Base-by-base conservation (phyloP, 1,284 basidiomycete genomes). In the Cryptococcus jaspeensis region DNA sequence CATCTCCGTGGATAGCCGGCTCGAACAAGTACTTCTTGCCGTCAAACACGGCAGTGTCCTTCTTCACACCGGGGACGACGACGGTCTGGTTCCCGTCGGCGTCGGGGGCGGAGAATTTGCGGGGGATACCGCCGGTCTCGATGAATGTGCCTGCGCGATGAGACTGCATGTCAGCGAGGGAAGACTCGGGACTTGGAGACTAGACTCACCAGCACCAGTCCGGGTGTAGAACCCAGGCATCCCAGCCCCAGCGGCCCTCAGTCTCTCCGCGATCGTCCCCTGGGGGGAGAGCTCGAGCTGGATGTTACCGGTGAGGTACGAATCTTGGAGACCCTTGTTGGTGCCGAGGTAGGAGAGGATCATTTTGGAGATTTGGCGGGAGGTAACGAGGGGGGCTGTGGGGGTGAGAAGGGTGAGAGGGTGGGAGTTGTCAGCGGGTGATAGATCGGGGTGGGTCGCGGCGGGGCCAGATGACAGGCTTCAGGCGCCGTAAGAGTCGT, bases 141-240 rank as follows among this genome's bases (percentile, higher is more conserved):
- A 92, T 84, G 6, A 88, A 87, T n/a, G 90, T 93, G 38, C 71
- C 73, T 67, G 37, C 13, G 18, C 25, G 22, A 20, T 7, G 15
- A 16, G 15, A 23, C n/a, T 3, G 5, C 39, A 36, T 35, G 20
- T 36, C 20, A 49, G 32, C 23, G 38, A n/a, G n/a, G n/a, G n/a
- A n/a, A n/a, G n/a, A n/a, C n/a, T n/a, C 22, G 12, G 41, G 18
- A 20, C 22, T 20, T 44, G 20, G 9, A 22, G 22, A 13, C 13
- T n/a, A n/a, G 12, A 63, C 67, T 61, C 51, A 69, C 73, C 72
- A n/a, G 89, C 89, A 44, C 94, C 95, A 2, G 93, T 96, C 5
- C 93, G 90, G 5, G 93, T 98, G 79, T 84, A 99, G 81, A 99
- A 94, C 11, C 91, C 94, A 6, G 95, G 95, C 66, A 96, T 94